phyloP scores from a whole-genome alignment of 768 basidiomycete genomes.

The Leucosporidium scottii region DNA sequence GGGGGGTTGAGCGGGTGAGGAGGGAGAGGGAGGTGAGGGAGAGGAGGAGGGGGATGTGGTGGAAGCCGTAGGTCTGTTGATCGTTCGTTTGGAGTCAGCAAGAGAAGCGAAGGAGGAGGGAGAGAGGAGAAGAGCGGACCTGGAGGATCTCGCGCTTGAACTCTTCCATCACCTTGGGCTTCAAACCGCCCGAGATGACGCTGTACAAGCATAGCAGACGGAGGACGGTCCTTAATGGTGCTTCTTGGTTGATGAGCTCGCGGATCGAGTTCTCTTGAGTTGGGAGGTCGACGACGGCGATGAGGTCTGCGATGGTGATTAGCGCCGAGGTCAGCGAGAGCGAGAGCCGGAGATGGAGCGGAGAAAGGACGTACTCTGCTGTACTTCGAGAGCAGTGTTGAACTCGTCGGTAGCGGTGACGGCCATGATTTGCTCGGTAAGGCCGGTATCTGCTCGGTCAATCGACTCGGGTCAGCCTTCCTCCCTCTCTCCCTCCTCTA shows the following conservation, averaged over 20 bases:
- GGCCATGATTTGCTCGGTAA: slow-evolving; percentile 85
- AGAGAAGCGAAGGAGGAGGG: neutral
- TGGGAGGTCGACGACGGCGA: slow-evolving; percentile 79
- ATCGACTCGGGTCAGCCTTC: neutral
- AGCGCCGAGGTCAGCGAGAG: neutral
- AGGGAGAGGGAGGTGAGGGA: slow-evolving; percentile 36
- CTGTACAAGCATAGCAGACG: slow-evolving; percentile 80
- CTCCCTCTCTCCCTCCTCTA: no score
- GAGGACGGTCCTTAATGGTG: slow-evolving; percentile 68
- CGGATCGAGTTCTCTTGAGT: slow-evolving; percentile 80
- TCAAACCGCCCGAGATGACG: slow-evolving; percentile 76
- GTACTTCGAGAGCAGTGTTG: slow-evolving; percentile 85
- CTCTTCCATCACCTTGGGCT: slow-evolving; percentile 73
- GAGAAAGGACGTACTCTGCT: slow-evolving; percentile 63
- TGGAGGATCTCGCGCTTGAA: slow-evolving; percentile 89
- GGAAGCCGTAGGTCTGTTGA: slow-evolving; percentile 61
- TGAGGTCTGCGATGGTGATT: slow-evolving; percentile 68
- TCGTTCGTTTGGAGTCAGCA: neutral
- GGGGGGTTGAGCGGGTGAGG: slow-evolving; percentile 45
- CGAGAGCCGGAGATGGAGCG: neutral
- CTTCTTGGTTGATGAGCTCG: slow-evolving; percentile 78
- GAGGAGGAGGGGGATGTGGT: slow-evolving; percentile 48
- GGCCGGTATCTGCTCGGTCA: slow-evolving; percentile 63
- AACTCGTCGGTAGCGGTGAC: slow-evolving; percentile 79
- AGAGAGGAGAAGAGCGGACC: slow-evolving; percentile 44